These are phyloP conservation scores for Capsicum chinense DNA, from an alignment of 257 asterid species.

Conservation along the genomic window DNA sequence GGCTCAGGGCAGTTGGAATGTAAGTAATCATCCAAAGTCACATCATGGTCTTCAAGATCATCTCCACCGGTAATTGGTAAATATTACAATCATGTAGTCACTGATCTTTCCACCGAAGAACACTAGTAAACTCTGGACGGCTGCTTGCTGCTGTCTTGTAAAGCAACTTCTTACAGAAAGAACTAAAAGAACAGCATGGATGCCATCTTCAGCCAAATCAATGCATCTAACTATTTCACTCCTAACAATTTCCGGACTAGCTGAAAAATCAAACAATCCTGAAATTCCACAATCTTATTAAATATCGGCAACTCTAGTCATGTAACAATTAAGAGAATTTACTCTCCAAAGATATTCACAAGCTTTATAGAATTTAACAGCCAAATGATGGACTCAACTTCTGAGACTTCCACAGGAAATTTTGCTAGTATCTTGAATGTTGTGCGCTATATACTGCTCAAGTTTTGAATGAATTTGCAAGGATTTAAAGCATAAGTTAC, in stretches of 20 bases:
- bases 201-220: constrained; percentile 81
- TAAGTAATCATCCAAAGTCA: constrained; percentile 56
- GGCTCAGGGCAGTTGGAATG: constrained; percentile 51
- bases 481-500: too few relatives aligned
- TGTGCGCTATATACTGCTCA: not conserved
- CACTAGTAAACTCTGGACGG: constrained; percentile 55
- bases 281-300: constrained; percentile 26
- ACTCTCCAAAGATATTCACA: not conserved
- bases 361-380: not conserved
- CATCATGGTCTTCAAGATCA: constrained; percentile 64
- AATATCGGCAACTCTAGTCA: not conserved
- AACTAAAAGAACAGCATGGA: constrained; percentile 81
- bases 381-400: not conserved
- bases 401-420: not conserved
- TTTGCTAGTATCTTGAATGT: not conserved
- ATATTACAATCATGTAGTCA: constrained; percentile 73
- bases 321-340: not conserved
- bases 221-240: constrained; percentile 71
- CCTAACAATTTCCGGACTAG: constrained; percentile 46
- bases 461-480: too few relatives aligned
- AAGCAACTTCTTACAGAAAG: constrained; percentile 69
- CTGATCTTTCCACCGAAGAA: constrained; percentile 64
- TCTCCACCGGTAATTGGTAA: constrained; percentile 70
- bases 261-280: constrained; percentile 68
- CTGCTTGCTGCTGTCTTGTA: constrained; percentile 71